Evolutionary conservation across 176 grass and related monocot species (phyloP), one percentile per base, ranked within the genome.

Genomic region (Guadua angustifolia): DNA sequence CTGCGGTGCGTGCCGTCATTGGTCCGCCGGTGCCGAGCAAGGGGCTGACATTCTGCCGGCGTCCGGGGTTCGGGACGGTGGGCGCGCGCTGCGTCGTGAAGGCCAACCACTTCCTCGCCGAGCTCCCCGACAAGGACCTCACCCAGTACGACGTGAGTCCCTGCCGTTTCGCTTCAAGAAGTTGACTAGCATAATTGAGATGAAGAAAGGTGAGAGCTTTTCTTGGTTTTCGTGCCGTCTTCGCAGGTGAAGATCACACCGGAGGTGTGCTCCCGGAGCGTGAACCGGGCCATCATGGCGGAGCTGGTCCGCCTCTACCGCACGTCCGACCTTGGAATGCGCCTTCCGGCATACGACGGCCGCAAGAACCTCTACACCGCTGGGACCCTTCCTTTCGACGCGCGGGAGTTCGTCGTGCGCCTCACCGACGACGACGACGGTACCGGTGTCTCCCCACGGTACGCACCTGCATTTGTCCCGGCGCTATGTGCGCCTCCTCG

Each of bases 351-450:
- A 56, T 98, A 98, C 86, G 95, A 98, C 88, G 95, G 95, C 44
- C 88, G 95, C 82, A 98, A 93, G 79, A 98, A 87, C 74, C 95
- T 98, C 71, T 98, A 95, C 76, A 95, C 95, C 18, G 95, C 95
- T 5, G 95, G 95, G 4, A 68, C 74, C 0, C 65, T 98, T 32
- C 95, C 95, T 8, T 98, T 98, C 59, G 66, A 92, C 66, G 86
- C 97, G 9, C 92, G 92, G 70, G 97, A 94, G 86, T 99, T 99
- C 88, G 78, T 87, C 21, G 90, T 99, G 35, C 94, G 88, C 80
- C 80, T 99, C 78, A 36, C 88, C 5, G 91, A 96, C 35, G 88
- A 96, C 5, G 91, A 92, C 79, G 75, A 85, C 61, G 89, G 89
- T 82, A 84, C 83, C 53, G 93, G 93, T 47, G 74, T 89, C 9